phyloP scores from a whole-genome alignment of 1,139 yeast species.

The Zygoascus sp. region DNA sequence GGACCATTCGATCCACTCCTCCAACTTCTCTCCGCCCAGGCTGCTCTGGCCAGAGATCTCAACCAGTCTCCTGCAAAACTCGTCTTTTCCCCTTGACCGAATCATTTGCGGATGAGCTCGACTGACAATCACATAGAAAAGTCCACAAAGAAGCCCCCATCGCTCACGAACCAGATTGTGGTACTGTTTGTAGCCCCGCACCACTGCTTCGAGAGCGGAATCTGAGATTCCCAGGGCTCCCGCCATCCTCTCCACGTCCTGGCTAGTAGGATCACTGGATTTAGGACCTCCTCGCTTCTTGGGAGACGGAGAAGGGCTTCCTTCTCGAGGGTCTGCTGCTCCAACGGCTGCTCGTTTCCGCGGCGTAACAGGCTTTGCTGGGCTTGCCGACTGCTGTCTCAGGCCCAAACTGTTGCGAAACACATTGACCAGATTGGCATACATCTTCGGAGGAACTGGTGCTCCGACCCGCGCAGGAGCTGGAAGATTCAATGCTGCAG shows the following conservation, averaged over 20 bases:
- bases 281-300: slow-evolving; percentile 18
- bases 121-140: slow-evolving; percentile 30
- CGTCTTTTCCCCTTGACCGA: slow-evolving; percentile 9
- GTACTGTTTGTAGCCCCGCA: slow-evolving; percentile 31
- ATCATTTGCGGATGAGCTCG: slow-evolving; percentile 33
- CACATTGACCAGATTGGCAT: slow-evolving; percentile 24
- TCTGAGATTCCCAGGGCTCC: slow-evolving; percentile 25
- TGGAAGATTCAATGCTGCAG: slow-evolving; percentile 18
- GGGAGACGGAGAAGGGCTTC: slow-evolving; percentile 15
- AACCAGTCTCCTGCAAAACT: slow-evolving; percentile 13
- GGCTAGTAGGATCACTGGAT: slow-evolving; percentile 24
- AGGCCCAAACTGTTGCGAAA: slow-evolving; percentile 25
- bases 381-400: slow-evolving; percentile 4
- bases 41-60: slow-evolving; percentile 7
- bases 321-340: slow-evolving; percentile 11
- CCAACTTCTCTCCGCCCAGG: slow-evolving; percentile 17
- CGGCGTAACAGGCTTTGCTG: background rate
- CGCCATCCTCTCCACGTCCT: slow-evolving; percentile 24
- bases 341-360: slow-evolving; percentile 2
- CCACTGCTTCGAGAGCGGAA: slow-evolving; percentile 29
- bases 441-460: slow-evolving; percentile 32
- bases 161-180: slow-evolving; percentile 33
- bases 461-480: slow-evolving; percentile 27
- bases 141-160: slow-evolving; percentile 37
- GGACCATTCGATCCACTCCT: slow-evolving; percentile 36